phyloP scores from a whole-genome alignment of 257 asterid genomes.

The Nicotiana obtusifolia region DNA sequence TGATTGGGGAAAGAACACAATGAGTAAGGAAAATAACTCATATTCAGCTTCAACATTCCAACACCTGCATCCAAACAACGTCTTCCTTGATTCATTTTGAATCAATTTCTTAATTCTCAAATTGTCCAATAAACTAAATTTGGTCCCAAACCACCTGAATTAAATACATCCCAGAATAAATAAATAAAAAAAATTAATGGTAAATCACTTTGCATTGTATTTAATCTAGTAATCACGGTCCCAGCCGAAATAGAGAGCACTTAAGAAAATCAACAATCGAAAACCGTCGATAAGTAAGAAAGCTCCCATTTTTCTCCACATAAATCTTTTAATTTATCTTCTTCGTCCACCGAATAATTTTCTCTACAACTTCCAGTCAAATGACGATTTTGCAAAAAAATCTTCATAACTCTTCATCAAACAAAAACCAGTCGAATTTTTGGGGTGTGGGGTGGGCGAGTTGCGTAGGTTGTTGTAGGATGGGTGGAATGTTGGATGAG shows the following conservation, averaged over 20 bases:
- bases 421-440: no score
- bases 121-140: not conserved
- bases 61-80: no score
- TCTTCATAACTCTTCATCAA: no score
- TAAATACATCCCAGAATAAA: no score
- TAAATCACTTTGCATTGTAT: no score
- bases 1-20: not conserved
- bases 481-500: not conserved
- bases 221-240: no score
- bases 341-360: not conserved
- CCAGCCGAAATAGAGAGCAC: not conserved
- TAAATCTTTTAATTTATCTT: no score
- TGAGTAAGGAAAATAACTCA: not conserved
- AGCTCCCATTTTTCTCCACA: not conserved
- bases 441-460: not conserved
- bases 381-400: no score
- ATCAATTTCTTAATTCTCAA: no score
- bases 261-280: not conserved
- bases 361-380: not conserved
- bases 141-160: not conserved
- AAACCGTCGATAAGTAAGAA: not conserved
- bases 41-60: no score
- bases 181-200: no score
- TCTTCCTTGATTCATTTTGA: no score
- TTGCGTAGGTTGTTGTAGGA: not conserved